Evolutionary conservation across 176 grass and related monocot genomes (phyloP).

Genomic region (Zea luxurians): DNA sequence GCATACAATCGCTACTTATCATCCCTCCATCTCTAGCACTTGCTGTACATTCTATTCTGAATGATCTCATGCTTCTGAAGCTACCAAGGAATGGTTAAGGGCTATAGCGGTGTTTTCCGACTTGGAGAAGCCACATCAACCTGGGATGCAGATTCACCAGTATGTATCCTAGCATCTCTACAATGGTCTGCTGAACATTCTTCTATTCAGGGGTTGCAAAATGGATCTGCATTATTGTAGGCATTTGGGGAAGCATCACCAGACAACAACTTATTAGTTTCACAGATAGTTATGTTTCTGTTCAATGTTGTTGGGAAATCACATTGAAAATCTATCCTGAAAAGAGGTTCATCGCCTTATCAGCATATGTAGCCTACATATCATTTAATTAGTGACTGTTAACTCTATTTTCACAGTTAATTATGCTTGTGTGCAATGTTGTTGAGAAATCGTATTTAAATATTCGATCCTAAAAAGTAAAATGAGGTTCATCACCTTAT

Average conservation of each 20-base stretch:
- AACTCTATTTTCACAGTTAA: constrained; percentile 8
- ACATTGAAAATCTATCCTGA: neutral
- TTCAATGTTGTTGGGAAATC: neutral
- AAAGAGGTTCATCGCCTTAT: neutral
- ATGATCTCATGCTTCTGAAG: constrained; percentile 46
- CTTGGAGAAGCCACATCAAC: constrained; percentile 98
- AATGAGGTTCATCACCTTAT: neutral
- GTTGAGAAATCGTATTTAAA: neutral
- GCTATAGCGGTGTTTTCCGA: constrained; percentile 85
- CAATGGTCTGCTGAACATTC: neutral
- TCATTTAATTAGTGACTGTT: neutral
- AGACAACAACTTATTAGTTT: neutral
- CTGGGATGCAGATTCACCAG: constrained; percentile 98
- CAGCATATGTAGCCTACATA: neutral
- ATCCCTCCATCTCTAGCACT: neutral
- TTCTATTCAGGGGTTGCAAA: constrained; percentile 1
- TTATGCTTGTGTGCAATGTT: neutral
- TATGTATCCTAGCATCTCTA: constrained; percentile 40
- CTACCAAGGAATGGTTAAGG: constrained; percentile 96
- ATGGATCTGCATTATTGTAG: constrained; percentile 9
- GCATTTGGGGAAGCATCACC: neutral
- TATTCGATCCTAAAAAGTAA: neutral
- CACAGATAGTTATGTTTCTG: neutral
- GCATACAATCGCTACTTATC: neutral
- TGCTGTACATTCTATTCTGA: neutral